These are phyloP conservation scores for Echium plantagineum DNA, from an alignment of 257 asterid genomes.

Conservation along the genomic window DNA sequence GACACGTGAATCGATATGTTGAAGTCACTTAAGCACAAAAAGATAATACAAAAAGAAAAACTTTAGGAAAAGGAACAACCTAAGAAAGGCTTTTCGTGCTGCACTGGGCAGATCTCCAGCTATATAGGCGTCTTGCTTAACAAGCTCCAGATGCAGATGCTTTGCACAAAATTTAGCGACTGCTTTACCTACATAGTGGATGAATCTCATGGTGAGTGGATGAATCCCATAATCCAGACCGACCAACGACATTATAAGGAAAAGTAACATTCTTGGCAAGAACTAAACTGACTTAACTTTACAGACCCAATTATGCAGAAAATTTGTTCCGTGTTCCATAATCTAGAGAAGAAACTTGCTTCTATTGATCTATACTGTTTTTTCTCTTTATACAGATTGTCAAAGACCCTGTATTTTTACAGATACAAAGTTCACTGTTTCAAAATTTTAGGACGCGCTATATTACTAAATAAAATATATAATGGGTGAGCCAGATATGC, in stretches of 20 bases:
- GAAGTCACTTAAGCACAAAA: conserved; percentile 9
- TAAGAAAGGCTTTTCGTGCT: conserved; percentile 64
- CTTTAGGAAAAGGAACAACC: conserved; percentile 30
- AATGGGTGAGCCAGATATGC: background rate
- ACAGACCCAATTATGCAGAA: background rate
- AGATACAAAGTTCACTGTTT: background rate
- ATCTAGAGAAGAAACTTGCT: background rate
- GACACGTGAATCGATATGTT: conserved; percentile 7
- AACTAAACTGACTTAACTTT: background rate
- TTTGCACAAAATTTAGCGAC: conserved; percentile 91
- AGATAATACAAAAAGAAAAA: conserved; percentile 14
- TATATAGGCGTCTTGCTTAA: conserved; percentile 56
- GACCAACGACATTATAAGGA: background rate
- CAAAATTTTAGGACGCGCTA: background rate
- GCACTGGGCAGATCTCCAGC: conserved; percentile 63
- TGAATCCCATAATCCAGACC: conserved; percentile 2
- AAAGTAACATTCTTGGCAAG: background rate
- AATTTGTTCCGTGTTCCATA: background rate
- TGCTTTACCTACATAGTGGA: conserved; percentile 49
- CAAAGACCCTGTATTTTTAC: background rate
- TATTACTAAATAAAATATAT: too few relatives aligned
- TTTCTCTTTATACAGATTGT: background rate
- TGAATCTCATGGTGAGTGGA: conserved; percentile 2
- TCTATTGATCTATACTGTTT: background rate
- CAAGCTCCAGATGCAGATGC: conserved; percentile 80